Conservation (phyloP, 1,284 basidiomycete species). For the Dichomitus squalens region DNA sequence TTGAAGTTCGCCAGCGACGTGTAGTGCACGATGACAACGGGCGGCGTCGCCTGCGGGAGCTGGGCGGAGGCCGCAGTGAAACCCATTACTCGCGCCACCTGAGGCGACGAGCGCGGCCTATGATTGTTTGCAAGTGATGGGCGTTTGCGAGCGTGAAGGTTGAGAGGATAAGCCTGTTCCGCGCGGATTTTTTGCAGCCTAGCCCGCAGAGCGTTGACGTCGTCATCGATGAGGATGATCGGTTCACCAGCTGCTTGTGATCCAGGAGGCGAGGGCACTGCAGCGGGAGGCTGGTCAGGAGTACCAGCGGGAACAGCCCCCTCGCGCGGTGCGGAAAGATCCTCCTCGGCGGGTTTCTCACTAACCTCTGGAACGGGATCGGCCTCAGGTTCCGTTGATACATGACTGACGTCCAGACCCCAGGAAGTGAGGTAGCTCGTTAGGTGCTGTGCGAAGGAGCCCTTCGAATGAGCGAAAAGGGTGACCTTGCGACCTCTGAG, state of each 20-base stretch:
- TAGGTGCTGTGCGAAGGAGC: slow-evolving; percentile 87
- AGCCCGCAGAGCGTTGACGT: slow-evolving; percentile 73
- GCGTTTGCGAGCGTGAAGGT: slow-evolving; percentile 59
- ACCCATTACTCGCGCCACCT: slow-evolving; percentile 62
- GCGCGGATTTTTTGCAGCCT: slow-evolving; percentile 66
- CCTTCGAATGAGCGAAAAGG: slow-evolving; percentile 80
- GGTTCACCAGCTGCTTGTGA: slow-evolving; percentile 31
- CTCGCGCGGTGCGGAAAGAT: slow-evolving; percentile 17
- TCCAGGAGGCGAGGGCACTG: slow-evolving; percentile 12
- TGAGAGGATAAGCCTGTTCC: slow-evolving; percentile 51
- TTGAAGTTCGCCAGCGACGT: slow-evolving; percentile 90
- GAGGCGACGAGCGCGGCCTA: slow-evolving; percentile 77
- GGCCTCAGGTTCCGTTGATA: slow-evolving; percentile 61
- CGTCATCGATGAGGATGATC: slow-evolving; percentile 90
- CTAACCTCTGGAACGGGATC: slow-evolving; percentile 38
- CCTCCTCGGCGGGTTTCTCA: slow-evolving; percentile 12
- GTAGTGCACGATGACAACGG: slow-evolving; percentile 82
- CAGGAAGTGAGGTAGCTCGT: slow-evolving; percentile 91
- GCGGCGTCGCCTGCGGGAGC: slow-evolving; percentile 31
- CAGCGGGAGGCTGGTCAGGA: slow-evolving; percentile 12
- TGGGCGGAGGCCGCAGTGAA: slow-evolving; percentile 27
- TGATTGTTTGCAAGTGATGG: slow-evolving; percentile 72
- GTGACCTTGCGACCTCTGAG: slow-evolving; percentile 81
- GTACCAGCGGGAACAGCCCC: slow-evolving; percentile 1
- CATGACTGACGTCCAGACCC: slow-evolving; percentile 90